Base-by-base conservation (phyloP, 176 grass and related monocot genomes). In the bread wheat (Triticum aestivum) region DNA sequence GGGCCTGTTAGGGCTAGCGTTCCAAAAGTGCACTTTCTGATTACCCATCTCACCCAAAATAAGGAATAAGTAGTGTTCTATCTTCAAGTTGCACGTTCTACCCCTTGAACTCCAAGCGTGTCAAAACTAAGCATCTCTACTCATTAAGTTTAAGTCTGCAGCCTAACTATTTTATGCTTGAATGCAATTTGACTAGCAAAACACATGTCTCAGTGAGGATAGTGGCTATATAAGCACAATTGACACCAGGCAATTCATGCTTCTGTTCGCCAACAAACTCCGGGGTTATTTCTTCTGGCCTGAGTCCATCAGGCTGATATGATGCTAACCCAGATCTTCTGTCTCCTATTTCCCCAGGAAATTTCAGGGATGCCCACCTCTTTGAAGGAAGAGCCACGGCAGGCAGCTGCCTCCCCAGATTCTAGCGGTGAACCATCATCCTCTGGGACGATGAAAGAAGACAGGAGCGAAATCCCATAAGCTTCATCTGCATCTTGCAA, bases 281-380 rank as follows among this genome's bases (percentile, higher is more conserved):
- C 1, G 33, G 2, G 29, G 9, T 47, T 63, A 29, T 32, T 33
- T 21, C 12, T 75, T 26, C 69, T 63, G 9, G 3, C 29, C 14
- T 89, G 20, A 54, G 11, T 61, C 21, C 29, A 63, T 49, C 24
- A 49, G 21, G 9, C 52, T 71, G 4, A 29, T 70, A 30, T 27
- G 35, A 74, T 84, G 14, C 76, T 84, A 76, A 91, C 3, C n/a
- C 41, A 56, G 8, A 68, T 83, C 3, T 24, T 79, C 34, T 66
- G 10, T 21, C 24, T 20, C 15, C 63, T 21, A 24, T 87, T 68
- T 79, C 70, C 5, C 58, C 82, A 96, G 93, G 93, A 96, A 95
- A n/a, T 98, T 91, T 94, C 96, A 64, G 96, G 96, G 76, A 89
- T 98, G 89, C 79, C 92, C 27, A 89, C 93, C 29, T 85, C 90